Evolutionary conservation across 164 flowering plant genomes (phyloP).

Genomic region (Piper betle): DNA sequence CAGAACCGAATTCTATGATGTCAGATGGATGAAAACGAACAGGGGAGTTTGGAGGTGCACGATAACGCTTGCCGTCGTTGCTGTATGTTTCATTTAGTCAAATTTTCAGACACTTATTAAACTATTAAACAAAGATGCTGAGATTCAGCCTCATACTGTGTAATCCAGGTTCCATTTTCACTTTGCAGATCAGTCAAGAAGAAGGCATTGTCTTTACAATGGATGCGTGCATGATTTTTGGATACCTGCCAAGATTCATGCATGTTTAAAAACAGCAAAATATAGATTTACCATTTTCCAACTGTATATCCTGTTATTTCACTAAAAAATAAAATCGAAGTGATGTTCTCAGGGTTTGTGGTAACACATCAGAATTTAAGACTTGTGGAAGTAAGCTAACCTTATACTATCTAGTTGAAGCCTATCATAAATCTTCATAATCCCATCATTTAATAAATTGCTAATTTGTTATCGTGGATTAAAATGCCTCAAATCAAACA

Average conservation of each 20-base stretch:
- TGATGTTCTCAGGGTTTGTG: neutral
- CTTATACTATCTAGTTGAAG: no score
- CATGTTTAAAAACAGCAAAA: no score
- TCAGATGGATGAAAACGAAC: constrained; percentile 70
- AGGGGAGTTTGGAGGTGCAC: constrained; percentile 58
- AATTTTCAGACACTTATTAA: neutral
- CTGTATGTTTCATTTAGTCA: constrained; percentile 26
- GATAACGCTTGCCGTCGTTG: constrained; percentile 56
- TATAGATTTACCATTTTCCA: neutral
- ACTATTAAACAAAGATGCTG: neutral
- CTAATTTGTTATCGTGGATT: no score
- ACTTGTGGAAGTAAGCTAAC: no score
- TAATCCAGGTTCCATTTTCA: constrained; percentile 71
- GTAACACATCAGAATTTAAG: no score
- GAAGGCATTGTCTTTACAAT: constrained; percentile 64
- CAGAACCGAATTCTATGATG: constrained; percentile 56
- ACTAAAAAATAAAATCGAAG: no score
- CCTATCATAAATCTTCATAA: no score
- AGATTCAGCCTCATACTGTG: constrained; percentile 42
- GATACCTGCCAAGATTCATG: constrained; percentile 42
- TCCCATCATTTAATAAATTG: no score
- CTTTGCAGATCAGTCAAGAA: constrained; percentile 67
- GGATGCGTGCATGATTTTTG: constrained; percentile 56
- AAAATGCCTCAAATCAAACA: no score
- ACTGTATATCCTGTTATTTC: no score